Base-by-base conservation (phyloP, 352 stramenopile genomes). In the Globisporangium echinulatum region DNA sequence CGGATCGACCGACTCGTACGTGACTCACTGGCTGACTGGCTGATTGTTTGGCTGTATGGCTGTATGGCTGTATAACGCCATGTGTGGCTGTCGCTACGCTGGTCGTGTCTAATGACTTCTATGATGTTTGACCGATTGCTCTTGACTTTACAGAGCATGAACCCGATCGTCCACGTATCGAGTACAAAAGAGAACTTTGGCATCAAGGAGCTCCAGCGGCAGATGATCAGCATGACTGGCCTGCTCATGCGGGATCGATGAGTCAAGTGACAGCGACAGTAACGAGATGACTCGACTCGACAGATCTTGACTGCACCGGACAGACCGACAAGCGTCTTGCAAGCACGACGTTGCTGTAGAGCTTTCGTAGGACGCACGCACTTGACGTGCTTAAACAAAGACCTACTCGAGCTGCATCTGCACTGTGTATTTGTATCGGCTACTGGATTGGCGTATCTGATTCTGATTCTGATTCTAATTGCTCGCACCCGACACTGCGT, bases 181-280 rank as follows among this genome's bases (percentile, higher is more conserved):
- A 94, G 85, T 67, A 82, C 82, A 10, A 92, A 92, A 55, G 74
- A 91, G 53, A 66, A 68, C 49, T 85, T 91, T 70, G 85, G 85
- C 7, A 73, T 94, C 15, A 82, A 79, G 8, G 81, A 92, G 62
- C 62, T 94, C 44, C 82, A 88, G 64, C 80, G 83, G 43, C 80
- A 92, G 63, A 79, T 91, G 55, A 61, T 89, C 7, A 78, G 61
- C 38, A 79, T 87, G 62, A 85, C 79, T 5, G 85, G 73, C 2
- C 47, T 92, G 50, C 54, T 92, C 39, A 25, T 59, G 52, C 15
- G 14, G 0, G 51, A 10, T 19, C 17, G 17, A 19, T 19, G 17
- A 19, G 17, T 44, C 38, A 53, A 50, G 25, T 61, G 55, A 52
- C 17, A 19, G 17, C 17, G 17, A 19, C 17, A 19, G 17, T 19